A percentile compares a stretch with the other conserved stretches of the same genome.
Conservation (phyloP, 768 basidiomycete species). For the Suillus subaureus region DNA sequence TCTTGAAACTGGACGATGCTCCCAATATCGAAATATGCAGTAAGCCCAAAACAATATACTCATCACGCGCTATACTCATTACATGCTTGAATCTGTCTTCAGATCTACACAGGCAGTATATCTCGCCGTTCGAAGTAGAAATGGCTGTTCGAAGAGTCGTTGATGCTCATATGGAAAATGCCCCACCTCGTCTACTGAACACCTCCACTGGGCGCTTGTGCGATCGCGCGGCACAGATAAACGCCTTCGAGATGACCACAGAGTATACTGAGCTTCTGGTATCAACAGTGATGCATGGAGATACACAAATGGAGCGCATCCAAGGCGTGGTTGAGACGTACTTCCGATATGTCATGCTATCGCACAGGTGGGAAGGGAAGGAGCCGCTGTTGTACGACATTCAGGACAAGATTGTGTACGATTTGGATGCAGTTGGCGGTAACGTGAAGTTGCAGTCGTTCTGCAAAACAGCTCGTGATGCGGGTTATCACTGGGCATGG, state of each 20-base stretch:
- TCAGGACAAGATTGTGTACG: background rate
- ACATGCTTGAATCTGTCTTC: background rate
- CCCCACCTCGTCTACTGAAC: background rate
- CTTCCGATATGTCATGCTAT: background rate
- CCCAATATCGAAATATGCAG: no score
- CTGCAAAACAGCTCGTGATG: background rate
- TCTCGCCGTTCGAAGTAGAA: background rate
- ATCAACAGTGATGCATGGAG: background rate
- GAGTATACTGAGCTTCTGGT: background rate
- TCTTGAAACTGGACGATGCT: background rate
- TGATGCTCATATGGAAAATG: background rate
- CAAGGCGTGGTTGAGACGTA: background rate
- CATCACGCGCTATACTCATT: no score
- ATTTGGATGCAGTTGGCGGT: background rate
- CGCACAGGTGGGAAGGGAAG: background rate
- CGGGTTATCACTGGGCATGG: background rate
- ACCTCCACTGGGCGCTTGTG: background rate
- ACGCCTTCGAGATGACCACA: background rate
- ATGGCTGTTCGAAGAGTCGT: background rate
- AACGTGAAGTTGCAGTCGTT: background rate
- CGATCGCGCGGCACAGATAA: background rate
- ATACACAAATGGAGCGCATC: background rate
- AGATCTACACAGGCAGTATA: background rate
- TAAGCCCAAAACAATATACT: no score
- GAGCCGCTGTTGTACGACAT: background rate